Evolutionary conservation across 371 early-diverging fungal genomes (phyloP).

Genomic region (Encephalitozoon intestinalis): DNA sequence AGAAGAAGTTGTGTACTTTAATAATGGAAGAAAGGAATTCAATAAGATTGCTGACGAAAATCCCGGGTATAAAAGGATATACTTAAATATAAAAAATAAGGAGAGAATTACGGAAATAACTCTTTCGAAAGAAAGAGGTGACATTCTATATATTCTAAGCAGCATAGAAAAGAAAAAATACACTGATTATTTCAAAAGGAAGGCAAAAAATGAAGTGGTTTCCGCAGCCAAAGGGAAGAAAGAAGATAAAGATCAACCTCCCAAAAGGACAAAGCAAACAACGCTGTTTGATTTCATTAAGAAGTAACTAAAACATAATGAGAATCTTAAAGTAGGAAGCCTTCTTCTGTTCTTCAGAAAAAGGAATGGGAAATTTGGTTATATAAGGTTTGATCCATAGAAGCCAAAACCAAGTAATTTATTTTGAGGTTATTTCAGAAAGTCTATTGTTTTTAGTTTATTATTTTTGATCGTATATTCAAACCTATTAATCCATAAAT

Average conservation of each 20-base stretch:
- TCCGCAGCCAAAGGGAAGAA: neutral
- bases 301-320: neutral
- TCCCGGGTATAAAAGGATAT: constrained; percentile 9
- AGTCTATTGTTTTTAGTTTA: too few species aligned
- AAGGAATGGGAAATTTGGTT: neutral
- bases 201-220: neutral
- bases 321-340: neutral
- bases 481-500: too few species aligned
- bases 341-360: neutral
- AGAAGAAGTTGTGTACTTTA: neutral
- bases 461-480: too few species aligned
- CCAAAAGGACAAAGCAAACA: neutral
- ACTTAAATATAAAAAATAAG: neutral
- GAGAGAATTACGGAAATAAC: neutral
- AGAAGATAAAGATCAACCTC: too few species aligned
- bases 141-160: constrained; percentile 14
- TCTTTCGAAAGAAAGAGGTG: constrained; percentile 7
- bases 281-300: neutral
- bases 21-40: neutral
- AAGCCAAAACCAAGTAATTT: too few species aligned
- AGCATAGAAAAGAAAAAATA: neutral
- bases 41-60: neutral
- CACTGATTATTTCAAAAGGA: constrained; percentile 8
- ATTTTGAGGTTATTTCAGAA: too few species aligned
- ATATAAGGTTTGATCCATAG: too few species aligned